Evolutionary conservation across 2,329 filamentous ascomycete species (phyloP), one percentile per base, ranked within the genome.

Genomic region (Thelonectria rubi): DNA sequence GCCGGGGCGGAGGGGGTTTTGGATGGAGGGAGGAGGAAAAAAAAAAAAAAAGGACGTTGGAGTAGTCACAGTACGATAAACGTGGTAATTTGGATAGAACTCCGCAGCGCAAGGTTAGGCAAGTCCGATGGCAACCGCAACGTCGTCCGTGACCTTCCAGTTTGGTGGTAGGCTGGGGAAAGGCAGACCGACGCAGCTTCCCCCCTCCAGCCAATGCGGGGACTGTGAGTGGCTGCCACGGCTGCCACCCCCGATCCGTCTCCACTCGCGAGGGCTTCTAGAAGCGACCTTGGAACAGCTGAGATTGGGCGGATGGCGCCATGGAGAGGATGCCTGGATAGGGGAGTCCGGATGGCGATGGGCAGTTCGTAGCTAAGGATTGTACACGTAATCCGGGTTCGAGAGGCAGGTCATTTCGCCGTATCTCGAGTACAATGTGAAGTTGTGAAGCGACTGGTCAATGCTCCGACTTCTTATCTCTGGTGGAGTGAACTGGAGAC

Each of bases 161-260:
- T 64, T 71, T 62, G 57, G 67, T 71, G 62, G 67, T 69, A 70
- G 67, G 49, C 60, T 52, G 63, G 61, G 64, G 66, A 53, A 52
- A 39, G 30, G 18, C 26, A 32, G 52, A 18, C 15, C 9, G 40
- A 43, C n/a, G 3, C 14, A 47, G 45, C 12, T 26, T 37, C 9
- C 56, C 39, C 7, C 18, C 39, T 54, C 34, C 24, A 43, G 42
- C 37, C 40, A 48, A 43, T 39, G 58, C 59, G 63, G 65, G 64
- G 57, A 39, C 59, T 55, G 21, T 69, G 63, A 69, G 58, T 69
- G 66, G 67, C 58, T 65, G 34, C 15, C 34, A 6, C 26, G 8
- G 53, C 53, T 52, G 14, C n/a, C 10, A 47, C 30, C 24, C 42
- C 43, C 37, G 30, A 34, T 57, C 47, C 18, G 49, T 49, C 58